phyloP scores from a whole-genome alignment of 2,329 filamentous ascomycete species.

The Karstenula rhodostoma region DNA sequence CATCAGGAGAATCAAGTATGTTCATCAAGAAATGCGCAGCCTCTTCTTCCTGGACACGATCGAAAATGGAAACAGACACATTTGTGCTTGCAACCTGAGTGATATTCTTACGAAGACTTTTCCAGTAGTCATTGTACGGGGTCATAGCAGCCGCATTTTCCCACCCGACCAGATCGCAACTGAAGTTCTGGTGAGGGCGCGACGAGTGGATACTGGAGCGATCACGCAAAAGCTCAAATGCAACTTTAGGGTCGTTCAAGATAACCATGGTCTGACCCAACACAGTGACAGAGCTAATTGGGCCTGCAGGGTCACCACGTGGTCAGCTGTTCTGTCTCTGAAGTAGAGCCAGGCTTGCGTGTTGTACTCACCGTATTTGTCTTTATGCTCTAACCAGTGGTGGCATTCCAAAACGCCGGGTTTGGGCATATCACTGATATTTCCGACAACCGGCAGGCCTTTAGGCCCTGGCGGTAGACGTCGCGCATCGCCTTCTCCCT shows the following conservation, averaged over 20 bases:
- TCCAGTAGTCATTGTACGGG: not conserved
- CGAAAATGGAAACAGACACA: conserved; percentile 28
- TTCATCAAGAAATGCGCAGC: conserved; percentile 34
- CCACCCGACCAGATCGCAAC: conserved; percentile 25
- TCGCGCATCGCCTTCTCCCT: not conserved
- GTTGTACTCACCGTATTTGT: no score
- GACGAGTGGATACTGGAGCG: conserved; percentile 34
- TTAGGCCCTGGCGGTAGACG: conserved; percentile 61
- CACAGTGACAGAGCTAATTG: conserved; percentile 43
- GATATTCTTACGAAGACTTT: conserved; percentile 31
- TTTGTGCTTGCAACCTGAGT: conserved; percentile 30
- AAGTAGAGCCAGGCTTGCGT: no score
- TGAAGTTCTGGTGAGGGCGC: conserved; percentile 28
- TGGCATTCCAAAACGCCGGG: conserved; percentile 48
- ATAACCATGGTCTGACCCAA: conserved; percentile 41
- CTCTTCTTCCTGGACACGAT: conserved; percentile 32
- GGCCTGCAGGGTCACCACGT: no score
- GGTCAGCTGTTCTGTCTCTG: no score
- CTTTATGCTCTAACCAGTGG: conserved; percentile 54
- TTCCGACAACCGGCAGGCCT: conserved; percentile 59
- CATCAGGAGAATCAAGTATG: conserved; percentile 25
- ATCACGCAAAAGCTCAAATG: conserved; percentile 34
- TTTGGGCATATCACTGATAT: conserved; percentile 58
- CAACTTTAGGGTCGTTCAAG: conserved; percentile 37
- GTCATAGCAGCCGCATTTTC: no score